phyloP scores from a whole-genome alignment of 2,329 filamentous ascomycete species.

The Talaromyces sp. region DNA sequence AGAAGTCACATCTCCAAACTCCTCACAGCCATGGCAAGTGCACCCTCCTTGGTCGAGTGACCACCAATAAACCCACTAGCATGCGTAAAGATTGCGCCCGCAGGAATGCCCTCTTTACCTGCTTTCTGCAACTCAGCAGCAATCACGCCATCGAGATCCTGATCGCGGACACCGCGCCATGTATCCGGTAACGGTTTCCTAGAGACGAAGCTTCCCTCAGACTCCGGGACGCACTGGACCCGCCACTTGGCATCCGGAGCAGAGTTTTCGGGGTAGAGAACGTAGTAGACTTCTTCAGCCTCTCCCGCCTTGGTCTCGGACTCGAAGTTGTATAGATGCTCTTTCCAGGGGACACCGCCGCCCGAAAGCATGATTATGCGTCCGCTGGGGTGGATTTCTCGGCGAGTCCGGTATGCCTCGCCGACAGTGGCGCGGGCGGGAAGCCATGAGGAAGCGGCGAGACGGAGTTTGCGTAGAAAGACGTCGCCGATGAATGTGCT shows the following conservation, averaged over 20 bases:
- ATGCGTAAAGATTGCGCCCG: slow-evolving; percentile 83
- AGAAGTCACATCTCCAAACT: slow-evolving; percentile 31
- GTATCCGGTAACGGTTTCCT: slow-evolving; percentile 85
- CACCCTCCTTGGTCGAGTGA: slow-evolving; percentile 87
- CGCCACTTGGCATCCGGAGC: slow-evolving; percentile 81
- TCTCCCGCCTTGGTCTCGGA: slow-evolving; percentile 48
- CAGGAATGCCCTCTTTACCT: slow-evolving; percentile 40
- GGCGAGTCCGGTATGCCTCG: slow-evolving; percentile 65
- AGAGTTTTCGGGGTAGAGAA: slow-evolving; percentile 83
- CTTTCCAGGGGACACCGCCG: slow-evolving; percentile 84
- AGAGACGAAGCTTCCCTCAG: slow-evolving; percentile 84
- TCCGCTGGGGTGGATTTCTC: slow-evolving; percentile 66
- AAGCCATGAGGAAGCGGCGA: slow-evolving; percentile 75
- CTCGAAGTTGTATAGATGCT: slow-evolving; percentile 90
- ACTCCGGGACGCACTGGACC: slow-evolving; percentile 84
- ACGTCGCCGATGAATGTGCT: slow-evolving; percentile 84
- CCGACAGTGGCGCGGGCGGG: slow-evolving; percentile 80
- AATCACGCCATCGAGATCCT: slow-evolving; percentile 67
- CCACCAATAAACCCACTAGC: slow-evolving; percentile 95
- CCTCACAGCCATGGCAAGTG: slow-evolving; percentile 70
- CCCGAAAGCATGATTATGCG: slow-evolving; percentile 79
- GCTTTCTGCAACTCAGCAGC: slow-evolving; percentile 40
- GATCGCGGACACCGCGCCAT: slow-evolving; percentile 89
- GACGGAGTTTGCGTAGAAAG: slow-evolving; percentile 77
- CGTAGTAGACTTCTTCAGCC: slow-evolving; percentile 66